Base-by-base conservation (phyloP, 2,329 filamentous ascomycete genomes). In the Orbilia oligospora region DNA sequence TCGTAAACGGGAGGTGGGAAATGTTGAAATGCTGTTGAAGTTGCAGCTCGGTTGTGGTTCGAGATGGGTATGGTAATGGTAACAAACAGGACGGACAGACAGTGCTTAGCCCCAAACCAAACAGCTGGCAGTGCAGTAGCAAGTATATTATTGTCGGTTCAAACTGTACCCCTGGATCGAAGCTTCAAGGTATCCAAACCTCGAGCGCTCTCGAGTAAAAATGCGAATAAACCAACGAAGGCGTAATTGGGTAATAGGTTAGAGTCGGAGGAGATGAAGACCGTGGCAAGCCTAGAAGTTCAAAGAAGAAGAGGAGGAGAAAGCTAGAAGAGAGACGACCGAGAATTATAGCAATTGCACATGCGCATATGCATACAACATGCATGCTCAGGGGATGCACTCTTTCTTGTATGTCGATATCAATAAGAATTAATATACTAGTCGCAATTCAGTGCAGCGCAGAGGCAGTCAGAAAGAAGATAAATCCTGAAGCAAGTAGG, bases 91-190 rank as follows among this genome's bases (percentile, higher is more conserved):
- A 10, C 27, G 41, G 6, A 10, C 27, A 30, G 46, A 48, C 18
- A 8, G n/a, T 16, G 24, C 68, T 38, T 46, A 22, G 68, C 55
- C 68, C 68, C 68, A 64, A 64, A 71, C 68, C 68, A 64, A 64
- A 71, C 68, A 71, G 58, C 68, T 48, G 56, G 56, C 56, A 41
- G 56, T 61, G 56, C 56, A 44, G 56, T 44, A 41, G 56, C 56
- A 61, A 20, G 56, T 61, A 61, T 22, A 61, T 61, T 61, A 18
- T 12, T 49, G 46, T 14, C 46, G n/a, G 46, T 49, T 10, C 53
- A 38, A 56, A 36, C 53, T 9, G 53, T 61, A 44, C 56, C 56
- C 56, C 36, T 61, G 56, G 53, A 58, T 48, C 44, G 44, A 48
- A 58, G 53, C 53, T 58, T 18, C 30, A 41, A 58, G 22, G 53